Base-by-base conservation (phyloP, 805 yeast species). In the Naumovozyma castellii region DNA sequence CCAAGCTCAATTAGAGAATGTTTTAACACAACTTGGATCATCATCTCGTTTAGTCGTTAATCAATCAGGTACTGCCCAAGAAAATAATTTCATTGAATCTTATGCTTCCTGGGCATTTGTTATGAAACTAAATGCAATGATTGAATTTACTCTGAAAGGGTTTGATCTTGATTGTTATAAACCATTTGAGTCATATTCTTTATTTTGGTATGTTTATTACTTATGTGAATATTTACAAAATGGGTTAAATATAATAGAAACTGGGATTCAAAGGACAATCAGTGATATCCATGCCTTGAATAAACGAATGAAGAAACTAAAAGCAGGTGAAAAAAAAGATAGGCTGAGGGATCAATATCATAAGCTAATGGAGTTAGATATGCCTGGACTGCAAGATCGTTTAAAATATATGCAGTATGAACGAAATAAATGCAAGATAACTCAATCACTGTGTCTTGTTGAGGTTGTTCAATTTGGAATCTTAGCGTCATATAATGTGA, bases 81-180 rank as follows among this genome's bases (percentile, higher is more conserved):
- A 38, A 19, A 34, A 31, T 17, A 33, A 45, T 32, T 14, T 33
- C 9, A 49, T 32, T 37, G 54, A 25, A 37, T 45, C 40, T 9
- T 57, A 84, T 22, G 71, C 90, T 6, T 75, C 85, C 1, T 86
- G 78, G 75, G 68, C 81, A 1, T 83, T 75, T 54, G 69, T 66
- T 46, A 68, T 72, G 46, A 90, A 90, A 57, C 59, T 87, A 32
- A 68, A 67, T 29, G 64, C 74, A 27, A 90, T 90, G 95, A 50
- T 75, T 13, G 81, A 83, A 53, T 75, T 79, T n/a, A 72, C 76
- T 1, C 59, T 85, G 22, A 72, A 76, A 42, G 92, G 95, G 1
- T 75, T 86, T 48, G 90, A 83, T 49, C 67, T 84, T 31, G 84
- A 84, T 18, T 58, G 86, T 12, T 84, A 82, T 56, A 76, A 76